These are phyloP conservation scores for Nematocida major DNA, from an alignment of 371 early-diverging fungal genomes.

Conservation along the genomic window DNA sequence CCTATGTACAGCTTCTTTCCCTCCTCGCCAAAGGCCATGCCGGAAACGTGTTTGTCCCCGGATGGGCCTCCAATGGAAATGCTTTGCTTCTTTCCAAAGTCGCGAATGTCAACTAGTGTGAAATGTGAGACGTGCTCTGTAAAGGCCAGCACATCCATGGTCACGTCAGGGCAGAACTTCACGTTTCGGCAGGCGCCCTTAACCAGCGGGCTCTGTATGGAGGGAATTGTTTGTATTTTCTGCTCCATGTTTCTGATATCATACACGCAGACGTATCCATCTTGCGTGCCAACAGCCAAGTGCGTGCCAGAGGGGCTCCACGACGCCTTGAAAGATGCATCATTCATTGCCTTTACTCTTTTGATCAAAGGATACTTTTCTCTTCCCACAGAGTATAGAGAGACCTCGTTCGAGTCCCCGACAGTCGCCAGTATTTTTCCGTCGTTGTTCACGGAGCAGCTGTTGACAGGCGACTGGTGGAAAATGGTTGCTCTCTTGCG, in stretches of 20 bases:
- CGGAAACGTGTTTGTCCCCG: constrained; percentile 57
- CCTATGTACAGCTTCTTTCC: constrained; percentile 55
- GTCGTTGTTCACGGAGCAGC: constrained; percentile 74
- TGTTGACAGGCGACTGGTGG: constrained; percentile 52
- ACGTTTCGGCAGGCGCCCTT: constrained; percentile 62
- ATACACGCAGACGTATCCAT: constrained; percentile 72
- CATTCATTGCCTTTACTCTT: constrained; percentile 67
- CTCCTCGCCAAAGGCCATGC: constrained; percentile 54
- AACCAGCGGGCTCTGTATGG: constrained; percentile 51
- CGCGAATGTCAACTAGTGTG: constrained; percentile 56
- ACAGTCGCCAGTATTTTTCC: constrained; percentile 73
- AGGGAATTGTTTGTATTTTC: constrained; percentile 39
- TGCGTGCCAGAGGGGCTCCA: constrained; percentile 71
- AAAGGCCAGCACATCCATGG: constrained; percentile 60
- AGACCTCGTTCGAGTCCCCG: constrained; percentile 76
- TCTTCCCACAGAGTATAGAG: constrained; percentile 69
- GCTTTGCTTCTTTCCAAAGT: constrained; percentile 54
- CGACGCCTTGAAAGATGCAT: constrained; percentile 72
- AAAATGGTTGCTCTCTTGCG: constrained; percentile 68
- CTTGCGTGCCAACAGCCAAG: constrained; percentile 75
- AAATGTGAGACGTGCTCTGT: constrained; percentile 64
- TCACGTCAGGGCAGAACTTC: constrained; percentile 56
- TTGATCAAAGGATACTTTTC: constrained; percentile 69
- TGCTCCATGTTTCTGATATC: constrained; percentile 65
- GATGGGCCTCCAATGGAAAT: constrained; percentile 35